phyloP scores from a whole-genome alignment of 371 early-diverging fungal species.

The Coemansia sp. region DNA sequence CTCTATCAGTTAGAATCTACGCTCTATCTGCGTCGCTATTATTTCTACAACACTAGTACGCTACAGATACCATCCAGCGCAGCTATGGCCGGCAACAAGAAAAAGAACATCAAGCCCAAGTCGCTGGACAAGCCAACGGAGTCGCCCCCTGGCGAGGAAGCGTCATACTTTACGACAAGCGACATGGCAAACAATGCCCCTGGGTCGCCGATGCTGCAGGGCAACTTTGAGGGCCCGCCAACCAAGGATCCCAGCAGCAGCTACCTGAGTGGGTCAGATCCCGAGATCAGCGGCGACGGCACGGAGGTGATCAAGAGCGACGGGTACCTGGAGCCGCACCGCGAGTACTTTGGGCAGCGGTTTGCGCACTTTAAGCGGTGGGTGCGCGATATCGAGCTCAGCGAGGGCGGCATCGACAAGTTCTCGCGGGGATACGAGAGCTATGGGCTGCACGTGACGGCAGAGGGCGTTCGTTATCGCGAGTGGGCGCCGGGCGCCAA shows the following conservation, averaged over 20 bases:
- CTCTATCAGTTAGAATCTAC: not conserved
- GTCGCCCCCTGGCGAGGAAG: constrained; percentile 4
- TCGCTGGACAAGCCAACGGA: constrained; percentile 2
- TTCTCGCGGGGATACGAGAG: constrained; percentile 78
- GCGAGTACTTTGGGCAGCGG: constrained; percentile 62
- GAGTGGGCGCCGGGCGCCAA: constrained; percentile 93
- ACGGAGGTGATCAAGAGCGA: constrained; percentile 66
- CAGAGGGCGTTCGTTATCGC: constrained; percentile 73
- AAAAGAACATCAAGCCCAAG: constrained; percentile 24
- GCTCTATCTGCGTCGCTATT: not conserved
- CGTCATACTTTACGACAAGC: not conserved
- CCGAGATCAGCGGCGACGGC: constrained; percentile 56
- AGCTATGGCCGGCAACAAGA: constrained; percentile 38
- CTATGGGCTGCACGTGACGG: constrained; percentile 66
- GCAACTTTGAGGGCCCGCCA: constrained; percentile 18
- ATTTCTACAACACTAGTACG: not conserved
- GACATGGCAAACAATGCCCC: not conserved
- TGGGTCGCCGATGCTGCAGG: not conserved
- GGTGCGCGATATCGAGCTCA: constrained; percentile 63
- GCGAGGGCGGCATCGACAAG: constrained; percentile 76
- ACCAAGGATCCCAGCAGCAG: constrained; percentile 16
- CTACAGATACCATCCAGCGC: not conserved
- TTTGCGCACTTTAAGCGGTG: constrained; percentile 62
- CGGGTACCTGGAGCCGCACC: constrained; percentile 71
- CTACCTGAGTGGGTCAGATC: constrained; percentile 15